A percentile compares a stretch with the other conserved stretches of the same genome.
Evolutionary conservation across 352 stramenopile genomes (phyloP).

Genomic region (Pythium rishiriense): DNA sequence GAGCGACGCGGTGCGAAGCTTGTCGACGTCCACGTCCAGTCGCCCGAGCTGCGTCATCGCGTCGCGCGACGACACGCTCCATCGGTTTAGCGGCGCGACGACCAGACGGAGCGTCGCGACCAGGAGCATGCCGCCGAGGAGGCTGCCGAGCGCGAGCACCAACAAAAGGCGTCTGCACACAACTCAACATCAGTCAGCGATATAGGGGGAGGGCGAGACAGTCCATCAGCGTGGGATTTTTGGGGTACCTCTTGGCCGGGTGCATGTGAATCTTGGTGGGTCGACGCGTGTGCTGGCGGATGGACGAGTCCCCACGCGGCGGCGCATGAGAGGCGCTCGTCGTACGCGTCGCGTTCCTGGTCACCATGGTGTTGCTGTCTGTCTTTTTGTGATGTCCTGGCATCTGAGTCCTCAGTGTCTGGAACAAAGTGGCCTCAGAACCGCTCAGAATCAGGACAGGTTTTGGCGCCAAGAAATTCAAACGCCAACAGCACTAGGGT

Average conservation of each 20-base stretch:
- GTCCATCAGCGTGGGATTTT: too few species aligned
- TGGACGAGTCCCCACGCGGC: too few species aligned
- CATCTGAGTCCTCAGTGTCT: slow-evolving; percentile 21
- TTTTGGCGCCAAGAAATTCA: slow-evolving; percentile 32
- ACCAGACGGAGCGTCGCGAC: slow-evolving; percentile 24
- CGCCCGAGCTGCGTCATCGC: slow-evolving; percentile 17
- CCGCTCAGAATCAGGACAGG: slow-evolving; percentile 16
- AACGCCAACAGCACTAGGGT: slow-evolving; percentile 8
- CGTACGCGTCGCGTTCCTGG: background rate
- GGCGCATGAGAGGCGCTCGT: too few species aligned
- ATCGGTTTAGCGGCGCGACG: slow-evolving; percentile 12
- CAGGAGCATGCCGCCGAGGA: slow-evolving; percentile 22
- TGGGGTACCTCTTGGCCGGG: slow-evolving; percentile 27
- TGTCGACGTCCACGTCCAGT: slow-evolving; percentile 12
- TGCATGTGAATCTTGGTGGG: slow-evolving; percentile 31
- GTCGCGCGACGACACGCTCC: slow-evolving; percentile 13
- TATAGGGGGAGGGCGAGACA: background rate
- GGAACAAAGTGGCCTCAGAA: background rate
- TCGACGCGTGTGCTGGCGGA: background rate
- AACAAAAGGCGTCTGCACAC: slow-evolving; percentile 20
- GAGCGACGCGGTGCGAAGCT: slow-evolving; percentile 13
- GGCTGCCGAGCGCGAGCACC: slow-evolving; percentile 18
- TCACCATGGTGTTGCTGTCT: background rate
- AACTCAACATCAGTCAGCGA: background rate
- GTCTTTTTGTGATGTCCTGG: background rate